Evolutionary conservation across 2,329 filamentous ascomycete genomes (phyloP).

Genomic region (Colletotrichum simmondsii): DNA sequence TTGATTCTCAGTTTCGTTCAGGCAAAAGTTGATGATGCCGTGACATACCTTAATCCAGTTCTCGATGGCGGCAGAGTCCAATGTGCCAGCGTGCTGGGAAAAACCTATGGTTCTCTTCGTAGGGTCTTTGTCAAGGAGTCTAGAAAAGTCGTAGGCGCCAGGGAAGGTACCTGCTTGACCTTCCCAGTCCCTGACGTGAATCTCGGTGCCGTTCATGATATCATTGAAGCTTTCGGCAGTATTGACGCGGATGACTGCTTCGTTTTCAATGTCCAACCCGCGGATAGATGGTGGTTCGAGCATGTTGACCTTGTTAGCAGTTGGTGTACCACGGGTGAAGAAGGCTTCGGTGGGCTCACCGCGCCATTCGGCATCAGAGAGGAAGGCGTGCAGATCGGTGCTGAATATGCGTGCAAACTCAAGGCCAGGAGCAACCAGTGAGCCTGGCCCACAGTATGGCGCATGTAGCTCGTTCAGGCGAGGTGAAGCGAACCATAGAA

Average conservation of each 20-base stretch:
- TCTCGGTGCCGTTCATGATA: background rate
- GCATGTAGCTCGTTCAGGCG: conserved; percentile 8
- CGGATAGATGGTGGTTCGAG: background rate
- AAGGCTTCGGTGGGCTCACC: background rate
- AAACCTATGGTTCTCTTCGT: background rate
- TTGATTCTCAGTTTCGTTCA: background rate
- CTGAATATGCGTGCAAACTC: conserved; percentile 3
- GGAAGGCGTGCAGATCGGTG: background rate
- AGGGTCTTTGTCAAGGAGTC: background rate
- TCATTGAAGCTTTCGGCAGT: background rate
- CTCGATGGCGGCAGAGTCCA: background rate
- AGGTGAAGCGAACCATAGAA: conserved; percentile 14
- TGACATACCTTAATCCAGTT: conserved; percentile 25
- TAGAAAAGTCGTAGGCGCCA: conserved; percentile 17
- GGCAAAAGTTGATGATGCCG: conserved; percentile 6
- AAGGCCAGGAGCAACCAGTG: conserved; percentile 9
- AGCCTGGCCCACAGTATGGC: background rate
- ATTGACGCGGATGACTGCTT: background rate
- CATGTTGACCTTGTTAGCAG: background rate
- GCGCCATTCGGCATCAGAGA: conserved; percentile 3
- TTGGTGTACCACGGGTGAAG: conserved; percentile 6
- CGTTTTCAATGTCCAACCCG: background rate
- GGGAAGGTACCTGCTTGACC: background rate
- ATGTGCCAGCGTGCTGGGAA: conserved; percentile 19
- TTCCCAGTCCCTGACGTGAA: background rate